These are phyloP conservation scores for Solanum neorickii DNA, from an alignment of 257 asterid species.

Conservation along the genomic window DNA sequence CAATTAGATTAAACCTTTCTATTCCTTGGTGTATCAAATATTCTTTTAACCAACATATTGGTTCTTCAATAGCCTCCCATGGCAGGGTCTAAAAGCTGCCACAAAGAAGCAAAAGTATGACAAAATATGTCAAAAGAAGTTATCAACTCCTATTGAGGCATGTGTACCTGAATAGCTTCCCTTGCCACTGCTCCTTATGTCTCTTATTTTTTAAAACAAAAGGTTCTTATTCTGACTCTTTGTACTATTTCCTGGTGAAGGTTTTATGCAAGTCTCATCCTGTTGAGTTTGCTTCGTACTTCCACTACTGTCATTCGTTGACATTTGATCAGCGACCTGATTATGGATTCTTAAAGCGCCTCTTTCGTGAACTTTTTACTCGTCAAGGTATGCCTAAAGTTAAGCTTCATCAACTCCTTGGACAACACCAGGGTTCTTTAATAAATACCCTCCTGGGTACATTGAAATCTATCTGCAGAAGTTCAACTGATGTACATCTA, in stretches of 20 bases:
- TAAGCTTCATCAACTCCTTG: neutral
- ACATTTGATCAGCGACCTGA: slow-evolving; percentile 95
- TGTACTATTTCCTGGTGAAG: slow-evolving; percentile 18
- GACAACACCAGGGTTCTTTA: neutral
- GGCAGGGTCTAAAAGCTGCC: slow-evolving; percentile 99
- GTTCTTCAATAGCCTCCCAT: slow-evolving; percentile 67
- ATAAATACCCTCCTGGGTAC: neutral
- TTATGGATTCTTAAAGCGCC: slow-evolving; percentile 87
- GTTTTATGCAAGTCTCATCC: slow-evolving; percentile 94
- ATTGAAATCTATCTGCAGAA: neutral
- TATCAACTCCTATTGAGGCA: slow-evolving; percentile 96
- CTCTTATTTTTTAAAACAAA: neutral
- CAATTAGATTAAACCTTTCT: neutral
- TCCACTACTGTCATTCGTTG: slow-evolving; percentile 91
- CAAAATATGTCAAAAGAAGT: slow-evolving; percentile 86
- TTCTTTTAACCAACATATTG: neutral
- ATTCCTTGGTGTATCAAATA: neutral
- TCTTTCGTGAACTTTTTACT: slow-evolving; percentile 76
- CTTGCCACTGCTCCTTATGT: neutral
- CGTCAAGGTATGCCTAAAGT: slow-evolving; percentile 58
- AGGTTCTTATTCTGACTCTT: neutral
- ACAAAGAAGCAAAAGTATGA: slow-evolving; percentile 96
- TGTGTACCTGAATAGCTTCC: neutral
- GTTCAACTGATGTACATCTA: neutral
- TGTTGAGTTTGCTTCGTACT: slow-evolving; percentile 88